phyloP scores from a whole-genome alignment of 306 rosid species.

The Malus orientalis region DNA sequence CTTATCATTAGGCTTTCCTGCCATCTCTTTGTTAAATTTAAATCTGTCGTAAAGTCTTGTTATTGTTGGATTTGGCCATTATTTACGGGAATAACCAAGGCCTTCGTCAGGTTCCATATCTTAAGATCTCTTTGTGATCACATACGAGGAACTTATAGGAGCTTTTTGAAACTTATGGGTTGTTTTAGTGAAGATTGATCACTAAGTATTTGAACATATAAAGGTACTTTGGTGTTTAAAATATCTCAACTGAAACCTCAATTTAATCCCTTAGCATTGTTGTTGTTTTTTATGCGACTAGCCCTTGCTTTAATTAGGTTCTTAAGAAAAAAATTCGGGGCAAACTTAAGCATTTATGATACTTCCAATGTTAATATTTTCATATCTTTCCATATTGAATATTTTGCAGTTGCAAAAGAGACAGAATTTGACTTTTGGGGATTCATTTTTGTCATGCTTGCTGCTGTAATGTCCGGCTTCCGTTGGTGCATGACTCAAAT shows the following conservation, averaged over 20 bases:
- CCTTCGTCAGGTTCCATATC: neutral
- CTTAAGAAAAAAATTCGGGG: neutral
- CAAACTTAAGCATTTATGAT: conserved; percentile 1
- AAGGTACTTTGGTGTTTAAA: neutral
- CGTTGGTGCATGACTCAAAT: conserved; percentile 98
- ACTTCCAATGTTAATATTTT: conserved; percentile 10
- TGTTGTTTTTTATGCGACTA: neutral
- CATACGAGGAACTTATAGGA: neutral
- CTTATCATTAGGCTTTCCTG: neutral
- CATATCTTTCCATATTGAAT: conserved; percentile 8
- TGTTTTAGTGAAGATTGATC: neutral
- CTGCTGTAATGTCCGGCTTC: conserved; percentile 98
- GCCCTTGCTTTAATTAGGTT: conserved; percentile 4
- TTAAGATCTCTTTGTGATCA: neutral
- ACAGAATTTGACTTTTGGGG: conserved; percentile 88
- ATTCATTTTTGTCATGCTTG: conserved; percentile 90
- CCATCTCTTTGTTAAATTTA: neutral
- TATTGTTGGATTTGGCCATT: neutral
- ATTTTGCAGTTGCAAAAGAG: conserved; percentile 65
- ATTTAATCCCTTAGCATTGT: neutral
- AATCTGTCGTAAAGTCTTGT: neutral
- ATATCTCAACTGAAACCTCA: neutral
- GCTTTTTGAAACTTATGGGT: neutral
- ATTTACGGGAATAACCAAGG: neutral
- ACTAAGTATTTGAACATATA: neutral